A percentile compares a stretch with the other conserved stretches of the same genome.
These are phyloP conservation scores for Aciculosporium take DNA, from an alignment of 2,329 filamentous ascomycete genomes.

Conservation along the genomic window DNA sequence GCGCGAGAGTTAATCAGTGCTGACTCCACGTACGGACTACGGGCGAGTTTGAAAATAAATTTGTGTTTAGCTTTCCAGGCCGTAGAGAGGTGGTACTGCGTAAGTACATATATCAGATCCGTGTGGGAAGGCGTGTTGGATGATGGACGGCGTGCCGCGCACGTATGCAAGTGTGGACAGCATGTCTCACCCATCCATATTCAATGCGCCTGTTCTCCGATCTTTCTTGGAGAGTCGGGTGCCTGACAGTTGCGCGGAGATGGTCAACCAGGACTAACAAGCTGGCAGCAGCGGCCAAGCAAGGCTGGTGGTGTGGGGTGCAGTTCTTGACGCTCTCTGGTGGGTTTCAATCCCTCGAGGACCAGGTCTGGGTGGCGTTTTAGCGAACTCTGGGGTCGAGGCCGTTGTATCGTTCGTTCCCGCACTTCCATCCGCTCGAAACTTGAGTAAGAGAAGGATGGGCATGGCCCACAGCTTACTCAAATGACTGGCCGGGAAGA, in stretches of 20 bases:
- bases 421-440: constrained; percentile 16
- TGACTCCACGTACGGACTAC: too few species aligned
- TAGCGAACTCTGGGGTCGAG: constrained; percentile 4
- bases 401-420: constrained; percentile 16
- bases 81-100: background rate
- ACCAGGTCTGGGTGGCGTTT: constrained; percentile 5
- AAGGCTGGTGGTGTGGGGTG: constrained; percentile 2
- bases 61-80: background rate
- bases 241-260: background rate
- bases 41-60: background rate
- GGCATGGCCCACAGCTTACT: background rate
- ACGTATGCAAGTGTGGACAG: background rate
- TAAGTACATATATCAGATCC: background rate
- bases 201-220: background rate
- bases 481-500: background rate
- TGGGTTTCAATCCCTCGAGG: background rate
- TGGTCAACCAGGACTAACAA: background rate
- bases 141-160: too few species aligned
- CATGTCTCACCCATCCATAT: background rate
- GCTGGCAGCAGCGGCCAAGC: background rate
- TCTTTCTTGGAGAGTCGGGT: background rate
- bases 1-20: too few species aligned
- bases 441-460: background rate
- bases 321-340: background rate
- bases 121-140: background rate